Evolutionary conservation across 2,329 filamentous ascomycete genomes (phyloP), one percentile per base, ranked within the genome.

Genomic region (Chaetomiaceae sp.): DNA sequence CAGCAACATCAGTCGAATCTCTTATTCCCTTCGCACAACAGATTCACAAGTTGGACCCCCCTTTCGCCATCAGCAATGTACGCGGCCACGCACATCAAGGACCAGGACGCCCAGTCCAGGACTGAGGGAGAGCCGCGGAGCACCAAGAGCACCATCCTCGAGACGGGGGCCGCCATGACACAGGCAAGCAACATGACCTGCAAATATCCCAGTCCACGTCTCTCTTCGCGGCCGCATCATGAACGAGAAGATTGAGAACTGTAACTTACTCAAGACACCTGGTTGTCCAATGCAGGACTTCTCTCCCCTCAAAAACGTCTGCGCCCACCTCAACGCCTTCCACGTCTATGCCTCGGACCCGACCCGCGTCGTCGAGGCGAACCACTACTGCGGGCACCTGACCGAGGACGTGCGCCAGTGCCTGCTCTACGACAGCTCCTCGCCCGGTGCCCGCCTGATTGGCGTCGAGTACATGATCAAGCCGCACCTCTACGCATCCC

Each of bases 391-490:
- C 65, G 78, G 84, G 1, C 88, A 93, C 61, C 61, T 93, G 4
- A 89, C 78, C 54, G 77, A 65, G 72, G 88, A 93, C 55, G 76
- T 95, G 50, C 80, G 89, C 4, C 89, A 95, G 73, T 95, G 89
- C 66, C 79, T 95, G 25, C 78, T 95, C 55, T 95, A 93, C 70
- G 89, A 95, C 68, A 79, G 81, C 0, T 76, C 83, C 0, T 73
- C 75, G 0, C 73, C 79, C 7, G 78, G 80, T 21, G 88, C 88
- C 0, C 79, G 85, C 0, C 77, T 95, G 16, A 88, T 95, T 55
- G 89, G 89, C 8, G 77, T 95, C 60, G 89, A 95, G 66, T 95
- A 95, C 73, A 91, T 93, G 87, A 83, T 95, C 60, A 83, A 84
- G 0, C 78, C 82, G 0, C 71, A 73, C 3, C 70, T 93, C 0